phyloP scores from a whole-genome alignment of 1,139 yeast genomes.

The Wickerhamomyces sp. region DNA sequence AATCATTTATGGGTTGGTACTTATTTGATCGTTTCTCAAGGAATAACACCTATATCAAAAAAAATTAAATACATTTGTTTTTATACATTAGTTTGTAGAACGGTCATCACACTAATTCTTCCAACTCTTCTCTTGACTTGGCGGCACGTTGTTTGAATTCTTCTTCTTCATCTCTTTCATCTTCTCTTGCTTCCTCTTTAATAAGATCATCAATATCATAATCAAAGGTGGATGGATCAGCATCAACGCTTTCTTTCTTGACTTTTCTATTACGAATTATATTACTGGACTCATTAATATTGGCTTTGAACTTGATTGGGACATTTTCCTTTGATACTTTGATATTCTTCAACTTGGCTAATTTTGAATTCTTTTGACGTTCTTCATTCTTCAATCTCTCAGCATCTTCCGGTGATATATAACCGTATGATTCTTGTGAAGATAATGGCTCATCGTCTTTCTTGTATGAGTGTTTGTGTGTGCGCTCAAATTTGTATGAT shows the following conservation, averaged over 20 bases:
- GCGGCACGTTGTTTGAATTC: constrained; percentile 12
- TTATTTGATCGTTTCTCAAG: no score
- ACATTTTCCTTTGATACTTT: constrained; percentile 16
- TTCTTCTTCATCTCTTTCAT: background rate
- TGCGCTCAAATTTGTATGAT: constrained; percentile 10
- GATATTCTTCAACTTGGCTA: constrained; percentile 10
- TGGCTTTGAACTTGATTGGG: constrained; percentile 19
- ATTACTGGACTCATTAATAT: background rate
- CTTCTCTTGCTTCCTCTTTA: constrained; percentile 8
- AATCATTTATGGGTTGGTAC: no score
- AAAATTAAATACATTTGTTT: background rate
- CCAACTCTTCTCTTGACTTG: constrained; percentile 14
- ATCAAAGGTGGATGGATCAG: constrained; percentile 21
- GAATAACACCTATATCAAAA: no score
- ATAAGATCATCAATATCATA: constrained; percentile 23
- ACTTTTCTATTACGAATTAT: constrained; percentile 17
- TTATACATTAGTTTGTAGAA: background rate
- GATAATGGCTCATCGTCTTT: constrained; percentile 3
- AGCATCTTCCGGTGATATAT: constrained; percentile 22
- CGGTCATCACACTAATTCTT: constrained; percentile 16
- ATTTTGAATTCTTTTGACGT: constrained; percentile 7
- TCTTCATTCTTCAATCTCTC: constrained; percentile 6
- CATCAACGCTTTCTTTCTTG: constrained; percentile 2
- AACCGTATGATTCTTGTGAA: constrained; percentile 9
- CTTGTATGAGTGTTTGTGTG: background rate